Percentiles rank a stretch among this genome's conserved stretches.
Evolutionary conservation across 208 protist species (phyloP).

Genomic region (Lotmaria passim): DNA sequence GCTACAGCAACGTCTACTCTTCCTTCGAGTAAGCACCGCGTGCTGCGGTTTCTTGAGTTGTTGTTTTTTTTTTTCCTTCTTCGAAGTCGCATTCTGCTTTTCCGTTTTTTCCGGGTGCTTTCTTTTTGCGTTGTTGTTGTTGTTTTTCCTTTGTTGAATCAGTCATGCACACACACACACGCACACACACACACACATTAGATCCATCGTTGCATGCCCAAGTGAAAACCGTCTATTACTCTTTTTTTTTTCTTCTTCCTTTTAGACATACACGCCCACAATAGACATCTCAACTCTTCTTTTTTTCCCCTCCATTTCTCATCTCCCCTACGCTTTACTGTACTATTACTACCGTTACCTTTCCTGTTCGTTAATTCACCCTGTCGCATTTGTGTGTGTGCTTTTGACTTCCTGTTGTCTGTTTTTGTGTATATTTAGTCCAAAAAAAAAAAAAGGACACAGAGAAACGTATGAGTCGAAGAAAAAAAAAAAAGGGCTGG

Average conservation of each 20-base stretch:
- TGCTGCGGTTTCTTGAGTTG: no score
- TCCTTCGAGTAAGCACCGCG: no score
- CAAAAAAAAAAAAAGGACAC: no score
- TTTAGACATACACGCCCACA: neutral
- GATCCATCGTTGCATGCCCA: neutral
- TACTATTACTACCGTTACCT: conserved; percentile 3
- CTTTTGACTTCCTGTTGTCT: neutral
- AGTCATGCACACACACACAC: neutral
- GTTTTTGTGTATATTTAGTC: neutral
- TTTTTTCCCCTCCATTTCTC: conserved; percentile 1
- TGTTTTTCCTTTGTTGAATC: neutral
- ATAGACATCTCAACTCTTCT: neutral
- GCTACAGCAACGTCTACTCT: no score
- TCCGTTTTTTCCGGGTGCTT: neutral
- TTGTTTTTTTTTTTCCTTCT: neutral
- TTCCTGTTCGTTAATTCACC: neutral
- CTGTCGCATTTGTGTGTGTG: neutral
- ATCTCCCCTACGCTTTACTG: neutral
- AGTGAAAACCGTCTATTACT: neutral
- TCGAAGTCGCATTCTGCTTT: neutral
- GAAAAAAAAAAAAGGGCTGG: no score
- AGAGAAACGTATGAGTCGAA: no score
- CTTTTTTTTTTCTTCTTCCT: neutral
- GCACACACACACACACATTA: neutral
- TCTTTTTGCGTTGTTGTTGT: conserved; percentile 1